Percentiles rank a stretch among this genome's conserved stretches.
phyloP scores from a whole-genome alignment of 2,329 filamentous ascomycete genomes.

The Nigrospora sphaerica region DNA sequence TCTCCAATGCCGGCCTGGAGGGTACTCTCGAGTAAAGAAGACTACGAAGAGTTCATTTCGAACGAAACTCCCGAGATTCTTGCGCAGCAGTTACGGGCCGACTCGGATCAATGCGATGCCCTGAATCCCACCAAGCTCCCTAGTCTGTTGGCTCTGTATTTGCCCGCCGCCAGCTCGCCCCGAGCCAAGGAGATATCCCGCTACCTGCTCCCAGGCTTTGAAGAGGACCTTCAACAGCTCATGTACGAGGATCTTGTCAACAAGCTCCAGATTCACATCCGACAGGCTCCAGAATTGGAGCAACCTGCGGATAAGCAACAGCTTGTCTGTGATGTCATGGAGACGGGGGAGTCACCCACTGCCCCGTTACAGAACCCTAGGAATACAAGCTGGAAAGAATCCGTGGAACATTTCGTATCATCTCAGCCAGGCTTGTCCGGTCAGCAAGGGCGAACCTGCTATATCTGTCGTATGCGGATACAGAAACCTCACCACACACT shows the following conservation, averaged over 20 bases:
- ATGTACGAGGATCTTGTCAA: background rate
- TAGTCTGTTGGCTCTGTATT: background rate
- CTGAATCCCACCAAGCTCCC: background rate
- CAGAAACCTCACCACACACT: conserved; percentile 10
- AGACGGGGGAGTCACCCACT: no score
- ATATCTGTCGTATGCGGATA: conserved; percentile 22
- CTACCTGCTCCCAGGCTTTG: background rate
- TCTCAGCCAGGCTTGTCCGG: background rate
- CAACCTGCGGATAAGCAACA: no score
- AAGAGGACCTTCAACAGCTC: background rate
- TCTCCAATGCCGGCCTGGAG: background rate
- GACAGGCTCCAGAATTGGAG: no score
- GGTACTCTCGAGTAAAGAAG: background rate
- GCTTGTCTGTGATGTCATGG: no score
- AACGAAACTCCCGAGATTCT: background rate
- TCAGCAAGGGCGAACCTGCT: conserved; percentile 13
- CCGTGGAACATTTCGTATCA: background rate
- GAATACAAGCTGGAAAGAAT: no score
- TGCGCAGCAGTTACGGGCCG: background rate
- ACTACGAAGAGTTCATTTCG: background rate
- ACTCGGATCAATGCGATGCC: background rate
- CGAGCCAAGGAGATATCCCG: background rate
- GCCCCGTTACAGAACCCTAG: no score
- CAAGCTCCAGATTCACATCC: background rate
- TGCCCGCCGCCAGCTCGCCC: background rate